Evolutionary conservation across 164 flowering plant genomes (phyloP), one percentile per base, ranked within the genome.

Genomic region (Magnolia kwangsiensis): DNA sequence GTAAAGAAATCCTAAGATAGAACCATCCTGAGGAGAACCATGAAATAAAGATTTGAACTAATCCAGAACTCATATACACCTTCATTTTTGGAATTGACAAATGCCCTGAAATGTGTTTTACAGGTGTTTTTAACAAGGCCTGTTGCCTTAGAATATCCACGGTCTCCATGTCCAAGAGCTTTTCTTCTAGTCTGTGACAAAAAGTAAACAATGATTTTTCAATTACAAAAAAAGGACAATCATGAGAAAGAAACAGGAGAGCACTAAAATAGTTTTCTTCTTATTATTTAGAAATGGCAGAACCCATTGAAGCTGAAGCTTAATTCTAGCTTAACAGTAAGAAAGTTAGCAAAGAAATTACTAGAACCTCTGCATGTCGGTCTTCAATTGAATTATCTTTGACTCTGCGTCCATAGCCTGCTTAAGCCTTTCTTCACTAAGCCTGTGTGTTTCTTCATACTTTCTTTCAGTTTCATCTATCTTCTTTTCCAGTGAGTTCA

Each of bases 341-440:
- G 20, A 72, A 8, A 71, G 59, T 2, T 21, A 3, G 50, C n/a
- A 29, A 31, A 27, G 27, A 67, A 67, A 10, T 10, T 9, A 61
- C 45, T 71, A 72, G 50, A 78, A 95, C 99, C 93, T 93, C 63
- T 92, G 93, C 94, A 92, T 90, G 72, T 82, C 79, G 59, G 88
- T 90, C 88, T 96, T 91, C 83, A 96, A 78, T 79, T 91, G 85
- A 77, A 91, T 80, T 45, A 94, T 86, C 82, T 88, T 90, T 21
- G 93, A 79, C 80, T 96, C 99, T 24, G 98, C 94, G 21, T 94
- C 98, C 82, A 87, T 74, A 75, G 98, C 96, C 82, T 90, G 95
- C 87, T 93, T 91, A 84, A 90, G 82, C 83, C 98, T 87, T 81
- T 91, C 97, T 83, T 96, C 97, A 87, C 98, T 87, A 67, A 90